Percentiles rank a stretch among this genome's conserved stretches.
phyloP scores from a whole-genome alignment of 2,329 filamentous ascomycete species.

The Didymella lethalis region DNA sequence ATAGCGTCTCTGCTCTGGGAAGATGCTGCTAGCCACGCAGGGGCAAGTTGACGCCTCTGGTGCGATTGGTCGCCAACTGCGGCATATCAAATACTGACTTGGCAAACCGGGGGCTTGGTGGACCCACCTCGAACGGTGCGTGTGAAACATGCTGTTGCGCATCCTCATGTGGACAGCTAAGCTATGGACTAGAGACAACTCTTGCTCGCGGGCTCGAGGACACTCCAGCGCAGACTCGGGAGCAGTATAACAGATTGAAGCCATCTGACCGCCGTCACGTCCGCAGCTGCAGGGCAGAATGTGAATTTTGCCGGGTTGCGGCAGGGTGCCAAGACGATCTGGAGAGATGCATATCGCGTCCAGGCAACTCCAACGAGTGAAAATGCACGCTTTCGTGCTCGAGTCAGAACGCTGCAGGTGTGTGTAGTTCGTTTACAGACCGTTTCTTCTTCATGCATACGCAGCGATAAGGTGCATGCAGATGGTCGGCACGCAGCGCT shows the following conservation, averaged over 20 bases:
- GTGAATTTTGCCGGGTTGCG: constrained; percentile 29
- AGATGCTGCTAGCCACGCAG: constrained; percentile 39
- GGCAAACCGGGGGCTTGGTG: constrained; percentile 22
- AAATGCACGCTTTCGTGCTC: constrained; percentile 14
- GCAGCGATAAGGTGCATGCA: constrained; percentile 15
- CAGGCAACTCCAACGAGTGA: constrained; percentile 28
- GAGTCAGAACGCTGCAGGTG: constrained; percentile 15
- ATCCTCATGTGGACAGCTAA: constrained; percentile 32
- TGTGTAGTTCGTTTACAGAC: constrained; percentile 15
- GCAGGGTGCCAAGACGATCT: constrained; percentile 35
- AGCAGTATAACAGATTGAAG: constrained; percentile 2
- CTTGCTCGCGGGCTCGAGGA: constrained; percentile 18
- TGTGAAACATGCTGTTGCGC: constrained; percentile 39
- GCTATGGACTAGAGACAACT: constrained; percentile 21
- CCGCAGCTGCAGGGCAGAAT: constrained; percentile 18
- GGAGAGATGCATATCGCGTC: constrained; percentile 30
- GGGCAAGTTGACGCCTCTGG: constrained; percentile 24
- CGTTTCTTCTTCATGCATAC: constrained; percentile 17
- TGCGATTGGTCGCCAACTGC: constrained; percentile 38
- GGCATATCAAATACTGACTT: constrained; percentile 39
- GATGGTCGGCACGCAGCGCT: constrained; percentile 2
- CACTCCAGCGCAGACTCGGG: constrained; percentile 5
- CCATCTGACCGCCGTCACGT: constrained; percentile 1
- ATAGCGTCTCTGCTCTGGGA: constrained; percentile 27
- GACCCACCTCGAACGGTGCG: constrained; percentile 34